phyloP scores from a whole-genome alignment of 192 early-diverging fungal genomes.

The Backusella luteola region DNA sequence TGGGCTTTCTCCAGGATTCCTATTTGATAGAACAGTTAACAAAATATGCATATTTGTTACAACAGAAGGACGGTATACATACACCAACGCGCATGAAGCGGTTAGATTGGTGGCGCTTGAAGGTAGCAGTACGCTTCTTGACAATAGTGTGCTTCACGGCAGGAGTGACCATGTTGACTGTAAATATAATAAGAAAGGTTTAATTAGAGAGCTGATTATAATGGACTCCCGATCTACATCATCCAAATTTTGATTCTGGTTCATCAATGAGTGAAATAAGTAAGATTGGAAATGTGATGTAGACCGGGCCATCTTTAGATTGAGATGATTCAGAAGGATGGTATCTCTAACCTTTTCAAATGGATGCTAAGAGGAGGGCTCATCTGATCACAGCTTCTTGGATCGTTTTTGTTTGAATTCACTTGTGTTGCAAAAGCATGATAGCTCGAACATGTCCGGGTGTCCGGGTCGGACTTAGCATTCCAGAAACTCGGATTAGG shows the following conservation, averaged over 20 bases:
- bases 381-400: neutral
- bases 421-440: neutral
- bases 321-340: neutral
- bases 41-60: neutral
- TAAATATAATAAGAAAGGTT: neutral
- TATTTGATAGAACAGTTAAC: conserved; percentile 31
- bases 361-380: conserved; percentile 20
- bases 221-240: neutral
- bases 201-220: neutral
- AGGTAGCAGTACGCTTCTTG: conserved; percentile 98
- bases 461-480: neutral
- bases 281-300: neutral
- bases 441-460: neutral
- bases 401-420: neutral
- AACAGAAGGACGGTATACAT: conserved; percentile 26
- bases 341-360: conserved; percentile 17
- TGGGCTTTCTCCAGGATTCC: conserved; percentile 99
- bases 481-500: neutral
- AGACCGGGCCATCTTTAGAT: neutral
- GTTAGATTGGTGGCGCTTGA: conserved; percentile 98
- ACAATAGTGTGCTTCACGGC: conserved; percentile 93
- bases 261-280: neutral
- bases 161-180: conserved; percentile 87
- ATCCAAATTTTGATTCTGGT: neutral
- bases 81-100: conserved; percentile 94